Conservation (phyloP, 257 asterid genomes). For the Penstemon davidsonii region DNA sequence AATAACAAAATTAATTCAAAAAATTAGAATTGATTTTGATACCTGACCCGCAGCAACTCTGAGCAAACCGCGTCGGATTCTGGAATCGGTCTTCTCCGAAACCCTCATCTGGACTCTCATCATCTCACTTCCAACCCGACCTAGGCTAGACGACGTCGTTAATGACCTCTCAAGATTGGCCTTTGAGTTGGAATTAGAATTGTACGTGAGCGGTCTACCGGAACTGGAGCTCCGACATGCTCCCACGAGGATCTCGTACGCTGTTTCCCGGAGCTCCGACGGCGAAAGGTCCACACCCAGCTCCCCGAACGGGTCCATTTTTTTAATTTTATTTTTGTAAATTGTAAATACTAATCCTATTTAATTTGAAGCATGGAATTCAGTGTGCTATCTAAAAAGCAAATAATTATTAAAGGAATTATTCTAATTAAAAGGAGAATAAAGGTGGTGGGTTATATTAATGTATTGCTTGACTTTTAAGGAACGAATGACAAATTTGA, state of each 20-base stretch:
- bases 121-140: conserved; percentile 56
- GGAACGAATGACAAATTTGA: conserved; percentile 30
- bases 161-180: conserved; percentile 46
- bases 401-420: neutral
- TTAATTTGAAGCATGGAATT: conserved; percentile 18
- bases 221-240: conserved; percentile 76
- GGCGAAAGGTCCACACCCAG: conserved; percentile 57
- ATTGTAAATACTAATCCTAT: neutral
- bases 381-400: neutral
- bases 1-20: neutral
- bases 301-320: conserved; percentile 64
- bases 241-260: conserved; percentile 82
- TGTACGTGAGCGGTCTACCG: conserved; percentile 67
- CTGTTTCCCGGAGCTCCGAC: conserved; percentile 85
- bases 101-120: conserved; percentile 86
- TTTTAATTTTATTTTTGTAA: neutral
- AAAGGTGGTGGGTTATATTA: conserved; percentile 29
- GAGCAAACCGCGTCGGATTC: conserved; percentile 73
- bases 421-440: neutral
- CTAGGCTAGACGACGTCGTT: conserved; percentile 29
- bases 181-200: conserved; percentile 44
- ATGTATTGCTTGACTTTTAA: conserved; percentile 51
- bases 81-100: conserved; percentile 77
- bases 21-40: neutral
- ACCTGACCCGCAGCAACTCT: conserved; percentile 94